phyloP scores from a whole-genome alignment of 169 alveolate species.

The Plasmodium gallinaceum region DNA sequence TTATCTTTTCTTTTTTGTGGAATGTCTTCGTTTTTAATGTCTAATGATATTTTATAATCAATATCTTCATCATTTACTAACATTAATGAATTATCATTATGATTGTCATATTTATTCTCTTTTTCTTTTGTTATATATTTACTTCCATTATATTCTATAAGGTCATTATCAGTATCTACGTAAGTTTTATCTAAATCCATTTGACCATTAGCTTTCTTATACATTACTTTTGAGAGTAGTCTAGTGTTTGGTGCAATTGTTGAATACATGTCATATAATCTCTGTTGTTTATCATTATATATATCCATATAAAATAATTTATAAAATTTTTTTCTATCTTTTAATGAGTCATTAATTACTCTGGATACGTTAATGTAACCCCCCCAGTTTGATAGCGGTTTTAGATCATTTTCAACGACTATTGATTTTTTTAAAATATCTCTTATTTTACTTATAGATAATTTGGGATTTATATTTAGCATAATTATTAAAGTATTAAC shows the following conservation, averaged over 20 bases:
- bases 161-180: background rate
- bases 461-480: constrained; percentile 9
- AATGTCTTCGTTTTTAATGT: too few relatives aligned
- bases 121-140: background rate
- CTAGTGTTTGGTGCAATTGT: too few relatives aligned
- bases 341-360: background rate
- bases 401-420: constrained; percentile 3
- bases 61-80: too few relatives aligned
- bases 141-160: background rate
- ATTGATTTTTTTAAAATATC: constrained; percentile 18
- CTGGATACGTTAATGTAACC: constrained; percentile 1
- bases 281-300: background rate
- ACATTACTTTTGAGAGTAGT: background rate
- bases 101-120: background rate
- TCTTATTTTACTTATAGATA: constrained; percentile 15
- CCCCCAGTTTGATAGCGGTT: background rate
- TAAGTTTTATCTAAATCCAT: background rate
- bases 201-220: background rate
- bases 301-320: background rate
- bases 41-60: too few relatives aligned
- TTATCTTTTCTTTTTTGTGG: too few relatives aligned
- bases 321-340: constrained; percentile 16
- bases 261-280: background rate
- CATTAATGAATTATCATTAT: background rate
- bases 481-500: constrained; percentile 19